Evolutionary conservation across 768 basidiomycete species (phyloP).

Genomic region (Xerocomellus amylosporus): DNA sequence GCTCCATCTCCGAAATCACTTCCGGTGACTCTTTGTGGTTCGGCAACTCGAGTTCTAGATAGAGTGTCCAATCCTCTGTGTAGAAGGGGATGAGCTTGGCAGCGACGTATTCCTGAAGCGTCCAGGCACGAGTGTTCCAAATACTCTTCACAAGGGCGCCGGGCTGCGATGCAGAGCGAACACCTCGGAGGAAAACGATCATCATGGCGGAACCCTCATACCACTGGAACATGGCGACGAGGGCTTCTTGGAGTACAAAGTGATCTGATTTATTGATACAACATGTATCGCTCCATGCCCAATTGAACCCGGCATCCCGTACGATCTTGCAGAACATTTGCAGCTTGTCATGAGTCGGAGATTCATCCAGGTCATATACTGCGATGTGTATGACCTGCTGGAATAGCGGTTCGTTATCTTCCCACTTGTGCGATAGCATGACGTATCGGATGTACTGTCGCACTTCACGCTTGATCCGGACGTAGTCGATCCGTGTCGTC

Average conservation of each 20-base stretch:
- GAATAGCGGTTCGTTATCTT: neutral
- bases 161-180: neutral
- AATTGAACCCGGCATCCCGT: neutral
- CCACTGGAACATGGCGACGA: neutral
- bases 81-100: no score
- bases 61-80: no score
- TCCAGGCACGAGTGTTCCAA: neutral
- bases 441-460: neutral
- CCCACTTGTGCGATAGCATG: neutral
- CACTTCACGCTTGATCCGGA: neutral
- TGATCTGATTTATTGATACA: neutral
- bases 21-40: no score
- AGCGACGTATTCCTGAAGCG: neutral
- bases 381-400: neutral
- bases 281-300: neutral
- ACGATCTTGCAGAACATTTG: neutral
- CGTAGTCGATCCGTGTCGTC: neutral
- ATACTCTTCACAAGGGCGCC: neutral
- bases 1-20: no score
- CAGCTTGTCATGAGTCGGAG: neutral
- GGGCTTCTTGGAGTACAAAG: neutral
- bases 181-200: neutral
- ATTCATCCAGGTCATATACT: neutral
- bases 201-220: neutral
- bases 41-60: no score